Conservation (phyloP, 2,329 filamentous ascomycete genomes). For the Fusarium illudens region DNA sequence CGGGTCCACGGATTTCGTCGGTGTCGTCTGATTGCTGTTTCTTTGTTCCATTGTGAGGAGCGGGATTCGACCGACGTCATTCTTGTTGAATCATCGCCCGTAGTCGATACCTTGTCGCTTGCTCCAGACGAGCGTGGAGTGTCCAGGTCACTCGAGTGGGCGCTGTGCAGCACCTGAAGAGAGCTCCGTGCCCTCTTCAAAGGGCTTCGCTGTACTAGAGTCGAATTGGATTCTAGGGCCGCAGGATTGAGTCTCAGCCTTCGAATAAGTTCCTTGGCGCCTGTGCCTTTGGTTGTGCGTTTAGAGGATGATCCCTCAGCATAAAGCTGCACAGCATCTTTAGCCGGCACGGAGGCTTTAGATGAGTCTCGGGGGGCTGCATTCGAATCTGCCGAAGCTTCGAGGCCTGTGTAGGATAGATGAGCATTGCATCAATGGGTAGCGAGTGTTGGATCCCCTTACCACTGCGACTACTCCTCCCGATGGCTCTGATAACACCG, state of each 20-base stretch:
- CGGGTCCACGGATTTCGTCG: slow-evolving; percentile 48
- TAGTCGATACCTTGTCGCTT: slow-evolving; percentile 39
- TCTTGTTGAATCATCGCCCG: slow-evolving; percentile 41
- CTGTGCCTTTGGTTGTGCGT: slow-evolving; percentile 27
- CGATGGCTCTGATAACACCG: slow-evolving; percentile 46
- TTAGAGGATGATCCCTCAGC: background rate
- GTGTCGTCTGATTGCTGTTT: slow-evolving; percentile 36
- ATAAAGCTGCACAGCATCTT: background rate
- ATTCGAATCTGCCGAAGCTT: slow-evolving; percentile 30
- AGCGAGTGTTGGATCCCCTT: background rate
- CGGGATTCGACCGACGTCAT: slow-evolving; percentile 49
- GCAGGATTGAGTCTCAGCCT: slow-evolving; percentile 40
- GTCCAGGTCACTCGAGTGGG: slow-evolving; percentile 26
- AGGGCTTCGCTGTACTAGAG: slow-evolving; percentile 41
- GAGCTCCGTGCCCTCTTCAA: slow-evolving; percentile 38
- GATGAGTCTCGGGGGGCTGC: background rate
- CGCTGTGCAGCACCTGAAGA: slow-evolving; percentile 34
- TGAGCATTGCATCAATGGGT: too few species aligned
- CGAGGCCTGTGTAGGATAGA: slow-evolving; percentile 35
- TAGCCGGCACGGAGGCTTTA: slow-evolving; percentile 2
- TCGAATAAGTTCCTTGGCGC: slow-evolving; percentile 39
- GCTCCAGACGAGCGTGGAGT: slow-evolving; percentile 42
- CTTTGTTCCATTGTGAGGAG: slow-evolving; percentile 35
- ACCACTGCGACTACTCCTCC: slow-evolving; percentile 42
- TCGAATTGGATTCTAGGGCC: slow-evolving; percentile 41